Base-by-base conservation (phyloP, 192 early-diverging fungal species). In the Backusella australiensis region DNA sequence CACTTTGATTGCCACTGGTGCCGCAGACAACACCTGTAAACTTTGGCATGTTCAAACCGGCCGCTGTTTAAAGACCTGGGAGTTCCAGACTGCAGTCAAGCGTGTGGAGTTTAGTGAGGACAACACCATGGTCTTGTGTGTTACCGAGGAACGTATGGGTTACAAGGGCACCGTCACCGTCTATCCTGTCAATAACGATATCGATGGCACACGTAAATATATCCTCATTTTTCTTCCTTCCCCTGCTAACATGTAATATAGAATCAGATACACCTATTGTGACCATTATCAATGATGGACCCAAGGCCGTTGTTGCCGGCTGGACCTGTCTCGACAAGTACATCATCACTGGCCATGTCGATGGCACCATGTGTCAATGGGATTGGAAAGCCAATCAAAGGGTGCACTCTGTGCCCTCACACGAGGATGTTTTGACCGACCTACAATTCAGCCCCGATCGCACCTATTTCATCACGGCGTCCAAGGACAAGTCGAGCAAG, bases 81-180 rank as follows among this genome's bases (percentile, higher is more conserved):
- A 95, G 74, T 89, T 93, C 78, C 89, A 90, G 73, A 96, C 94
- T 29, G 96, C 97, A 7, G 95, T 98, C 23, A 92, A 96, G 86
- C 87, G 91, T 66, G 95, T 99, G 36, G 89, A 91, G 73, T 99
- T 97, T 75, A 94, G 93, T 46, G 90, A 94, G 80, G 98, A 97
- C 77, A 94, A 96, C 85, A 86, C 88, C 46, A 92, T 90, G 84
- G 91, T 94, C 23, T 85, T 98, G 71, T 89, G 94, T 80, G 96
- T 98, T 34, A 98, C 96, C n/a, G 98, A 99, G 83, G 91, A 93
- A 72, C 93, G 92, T 75, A 98, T 98, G 97, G 97, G 97, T 71
- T 90, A 92, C 83, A 89, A 89, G 36, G 93, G 90, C 38, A 93
- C 90, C n/a, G 90, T 98, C 68, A 90, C 94, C 72, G 90, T 99